Base-by-base conservation (phyloP, 139 green algal genomes). In the Gonium pectorale region DNA sequence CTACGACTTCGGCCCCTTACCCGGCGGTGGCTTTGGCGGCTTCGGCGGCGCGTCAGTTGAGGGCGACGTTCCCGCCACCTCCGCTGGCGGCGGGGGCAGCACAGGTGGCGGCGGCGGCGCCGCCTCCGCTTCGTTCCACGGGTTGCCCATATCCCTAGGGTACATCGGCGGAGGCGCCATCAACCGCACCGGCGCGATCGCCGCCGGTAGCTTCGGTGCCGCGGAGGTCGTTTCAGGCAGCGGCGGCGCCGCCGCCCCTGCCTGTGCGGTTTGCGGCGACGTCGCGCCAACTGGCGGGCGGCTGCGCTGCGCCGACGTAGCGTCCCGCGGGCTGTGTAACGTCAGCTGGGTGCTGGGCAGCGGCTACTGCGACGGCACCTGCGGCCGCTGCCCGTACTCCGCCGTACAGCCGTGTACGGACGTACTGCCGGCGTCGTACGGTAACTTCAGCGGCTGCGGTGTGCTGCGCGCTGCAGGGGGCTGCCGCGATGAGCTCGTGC, bases 321-420 rank as follows among this genome's bases (percentile, higher is more conserved):
- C 60, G 41, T 6, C 44, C 37, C 1, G 19, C 3, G 68, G 68
- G 5, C 33, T 7, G 27, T 77, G 70, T 49, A 44, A n/a, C 5
- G 46, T 33, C 17, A 49, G 38, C n/a, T 79, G 70, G 46, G 70
- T 24, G 46, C n/a, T 44, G 9, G 19, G 11, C 0, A 49, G 43
- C 7, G 26, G 41, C 68, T 26, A 62, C 27, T 77, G 68, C 44
- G 68, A 77, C 26, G 44, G 68, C 29, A 62, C 68, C 68, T 77
- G 68, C 68, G 68, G 68, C 3, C 21, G 68, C 0, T 77, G 68
- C 44, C 41, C 68, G 24, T 60, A 64, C 70, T n/a, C n/a, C n/a
- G n/a, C n/a, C n/a, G 49, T 44, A 5, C 31, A 66, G n/a, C 15
- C 49, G 9, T 79, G 70, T 46, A 46, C 29, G 7, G 70, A 79